Evolutionary conservation across 768 basidiomycete species (phyloP).

Genomic region (Tylopilus intermedius): DNA sequence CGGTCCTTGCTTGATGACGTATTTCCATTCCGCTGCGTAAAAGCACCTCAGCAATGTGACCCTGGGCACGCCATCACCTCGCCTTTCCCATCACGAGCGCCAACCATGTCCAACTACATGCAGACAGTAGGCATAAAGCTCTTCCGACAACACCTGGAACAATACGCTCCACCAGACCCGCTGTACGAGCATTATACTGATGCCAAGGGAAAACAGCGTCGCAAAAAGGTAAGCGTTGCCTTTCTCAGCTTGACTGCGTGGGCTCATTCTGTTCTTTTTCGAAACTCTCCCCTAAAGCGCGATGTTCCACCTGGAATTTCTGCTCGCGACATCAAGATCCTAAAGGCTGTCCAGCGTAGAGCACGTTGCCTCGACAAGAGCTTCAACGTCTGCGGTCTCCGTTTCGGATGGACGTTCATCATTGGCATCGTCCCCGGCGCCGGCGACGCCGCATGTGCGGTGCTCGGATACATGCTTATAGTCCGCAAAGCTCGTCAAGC

Average conservation of each 20-base stretch:
- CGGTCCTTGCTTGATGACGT: background rate
- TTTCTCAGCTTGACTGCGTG: background rate
- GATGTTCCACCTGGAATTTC: slow-evolving; percentile 73
- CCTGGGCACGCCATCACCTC: background rate
- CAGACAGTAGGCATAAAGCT: slow-evolving; percentile 52
- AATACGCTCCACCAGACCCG: slow-evolving; percentile 67
- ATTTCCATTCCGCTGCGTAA: background rate
- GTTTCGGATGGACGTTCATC: slow-evolving; percentile 84
- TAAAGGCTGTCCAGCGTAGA: slow-evolving; percentile 67
- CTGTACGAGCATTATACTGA: slow-evolving; percentile 48
- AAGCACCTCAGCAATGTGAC: background rate
- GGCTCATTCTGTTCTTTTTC: slow-evolving; percentile 19
- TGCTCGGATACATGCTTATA: slow-evolving; percentile 72
- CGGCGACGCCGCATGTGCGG: slow-evolving; percentile 60
- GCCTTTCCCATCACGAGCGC: background rate
- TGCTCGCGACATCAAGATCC: slow-evolving; percentile 64
- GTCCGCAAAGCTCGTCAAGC: slow-evolving; percentile 70
- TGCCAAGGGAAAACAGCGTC: slow-evolving; percentile 26
- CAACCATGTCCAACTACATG: slow-evolving; percentile 26
- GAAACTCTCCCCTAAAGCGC: slow-evolving; percentile 38
- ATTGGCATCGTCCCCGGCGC: slow-evolving; percentile 70
- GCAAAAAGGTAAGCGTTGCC: slow-evolving; percentile 33
- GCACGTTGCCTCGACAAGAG: slow-evolving; percentile 88
- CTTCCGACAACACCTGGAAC: slow-evolving; percentile 57
- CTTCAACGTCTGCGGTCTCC: slow-evolving; percentile 71